Percentiles rank a stretch among this genome's conserved stretches.
These are phyloP conservation scores for Pseudophaeomoniella oleicola DNA, from an alignment of 2,329 filamentous ascomycete species.

Conservation along the genomic window DNA sequence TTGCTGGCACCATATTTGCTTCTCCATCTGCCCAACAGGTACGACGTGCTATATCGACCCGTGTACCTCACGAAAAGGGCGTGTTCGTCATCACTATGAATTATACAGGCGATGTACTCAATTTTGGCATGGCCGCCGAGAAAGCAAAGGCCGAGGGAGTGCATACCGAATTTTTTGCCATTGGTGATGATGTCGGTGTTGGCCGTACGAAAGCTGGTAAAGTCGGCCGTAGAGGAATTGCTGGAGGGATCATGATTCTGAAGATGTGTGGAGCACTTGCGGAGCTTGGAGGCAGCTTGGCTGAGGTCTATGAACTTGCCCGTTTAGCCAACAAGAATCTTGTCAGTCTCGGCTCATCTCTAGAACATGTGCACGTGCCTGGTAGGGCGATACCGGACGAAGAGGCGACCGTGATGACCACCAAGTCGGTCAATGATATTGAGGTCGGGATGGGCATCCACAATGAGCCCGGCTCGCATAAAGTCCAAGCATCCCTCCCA, in stretches of 20 bases:
- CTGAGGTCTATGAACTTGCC: slow-evolving; percentile 60
- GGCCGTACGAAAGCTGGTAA: slow-evolving; percentile 73
- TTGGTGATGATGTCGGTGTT: slow-evolving; percentile 85
- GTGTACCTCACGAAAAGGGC: slow-evolving; percentile 57
- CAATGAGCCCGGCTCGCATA: slow-evolving; percentile 45
- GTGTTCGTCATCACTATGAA: slow-evolving; percentile 92
- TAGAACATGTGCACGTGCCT: slow-evolving; percentile 88
- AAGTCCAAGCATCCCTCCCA: slow-evolving; percentile 32
- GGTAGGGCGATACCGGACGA: slow-evolving; percentile 46
- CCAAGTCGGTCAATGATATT: slow-evolving; percentile 35
- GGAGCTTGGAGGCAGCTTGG: slow-evolving; percentile 50
- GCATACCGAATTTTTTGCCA: slow-evolving; percentile 74
- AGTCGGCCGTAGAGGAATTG: slow-evolving; percentile 79
- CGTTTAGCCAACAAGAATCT: slow-evolving; percentile 59
- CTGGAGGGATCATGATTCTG: slow-evolving; percentile 78
- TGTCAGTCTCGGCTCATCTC: slow-evolving; percentile 70
- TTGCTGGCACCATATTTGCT: slow-evolving; percentile 78
- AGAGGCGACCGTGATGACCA: slow-evolving; percentile 37
- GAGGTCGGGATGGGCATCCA: slow-evolving; percentile 64
- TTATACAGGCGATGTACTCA: slow-evolving; percentile 78
- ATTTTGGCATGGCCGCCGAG: slow-evolving; percentile 87
- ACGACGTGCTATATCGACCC: slow-evolving; percentile 55
- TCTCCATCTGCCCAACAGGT: slow-evolving; percentile 73
- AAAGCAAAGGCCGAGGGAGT: slow-evolving; percentile 72
- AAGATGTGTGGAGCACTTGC: slow-evolving; percentile 81